Base-by-base conservation (phyloP, 768 basidiomycete species). In the Epithele typhae region DNA sequence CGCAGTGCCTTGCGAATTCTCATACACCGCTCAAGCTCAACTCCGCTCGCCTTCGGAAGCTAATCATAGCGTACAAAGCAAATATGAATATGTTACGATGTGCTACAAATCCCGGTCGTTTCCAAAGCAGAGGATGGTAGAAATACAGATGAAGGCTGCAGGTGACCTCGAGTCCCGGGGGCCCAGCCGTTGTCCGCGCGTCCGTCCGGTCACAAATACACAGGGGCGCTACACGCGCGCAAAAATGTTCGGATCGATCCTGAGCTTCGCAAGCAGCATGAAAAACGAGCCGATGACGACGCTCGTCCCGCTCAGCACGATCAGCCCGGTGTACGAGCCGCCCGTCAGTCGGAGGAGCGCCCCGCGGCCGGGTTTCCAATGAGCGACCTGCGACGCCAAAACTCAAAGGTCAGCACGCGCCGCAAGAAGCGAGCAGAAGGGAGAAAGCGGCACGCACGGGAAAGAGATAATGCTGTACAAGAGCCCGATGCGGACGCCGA, bases 301-400 rank as follows among this genome's bases (percentile, higher is more conserved):
- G 24, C 77, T 77, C 27, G 73, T 64, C 18, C 85, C 84, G 9
- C 84, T 75, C 53, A 84, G 76, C 10, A 72, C 59, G 48, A 83
- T 81, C 63, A 82, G 68, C 21, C 74, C 72, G 0, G 57, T 60
- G 54, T 68, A 71, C 49, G 71, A 77, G 11, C 76, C 80, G 21
- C 73, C 64, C 25, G 67, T 63, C 23, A 49, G 60, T 22, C 68
- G 62, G 15, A 86, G 64, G 22, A 87, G 66, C 4, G 71, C 72
- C 0, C 85, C 85, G 79, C 84, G 5, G 72, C 69, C 1, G 85
- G 85, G 1, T 78, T 79, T 4, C 85, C 83, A 21, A 81, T 59
- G 18, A 87, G 68, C 1, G 84, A 74, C 23, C 84, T 87, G 48
- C 2, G 27, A 35, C 3, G 27, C n/a, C 4, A 17, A 5, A 22